These are phyloP conservation scores for Backusella australiensis DNA, from an alignment of 192 early-diverging fungal genomes.

Conservation along the genomic window DNA sequence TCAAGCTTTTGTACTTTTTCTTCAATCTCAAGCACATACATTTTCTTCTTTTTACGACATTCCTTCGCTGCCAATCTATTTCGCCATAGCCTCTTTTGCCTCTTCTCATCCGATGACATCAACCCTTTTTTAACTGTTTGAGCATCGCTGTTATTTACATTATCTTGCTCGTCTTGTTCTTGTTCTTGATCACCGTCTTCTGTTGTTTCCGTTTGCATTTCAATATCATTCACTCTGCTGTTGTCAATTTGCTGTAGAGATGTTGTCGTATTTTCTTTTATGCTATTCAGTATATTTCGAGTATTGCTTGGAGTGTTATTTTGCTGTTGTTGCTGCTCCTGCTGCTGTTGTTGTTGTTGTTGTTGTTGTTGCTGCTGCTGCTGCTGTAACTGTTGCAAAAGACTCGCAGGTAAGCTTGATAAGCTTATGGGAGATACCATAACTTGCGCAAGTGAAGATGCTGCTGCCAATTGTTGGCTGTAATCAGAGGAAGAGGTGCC, in stretches of 20 bases:
- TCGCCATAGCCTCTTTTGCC: slow-evolving; percentile 68
- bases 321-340: background rate
- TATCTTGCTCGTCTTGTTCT: background rate
- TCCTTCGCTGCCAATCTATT: slow-evolving; percentile 83
- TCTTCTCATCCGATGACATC: slow-evolving; percentile 64
- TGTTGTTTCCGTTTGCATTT: background rate
- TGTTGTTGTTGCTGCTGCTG: background rate
- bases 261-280: background rate
- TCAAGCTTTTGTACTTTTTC: slow-evolving; percentile 57
- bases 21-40: slow-evolving; percentile 68
- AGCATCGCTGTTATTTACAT: background rate
- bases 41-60: slow-evolving; percentile 82
- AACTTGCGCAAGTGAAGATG: background rate
- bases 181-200: background rate
- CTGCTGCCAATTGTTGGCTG: background rate
- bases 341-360: background rate
- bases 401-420: background rate
- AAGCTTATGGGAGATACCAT: slow-evolving; percentile 1
- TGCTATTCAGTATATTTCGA: background rate
- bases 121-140: background rate
- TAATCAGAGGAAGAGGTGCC: background rate
- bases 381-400: background rate
- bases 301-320: background rate
- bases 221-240: background rate
- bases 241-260: background rate